Conservation (phyloP, 495 filamentous ascomycete species). For the Venustampulla echinocandica region DNA sequence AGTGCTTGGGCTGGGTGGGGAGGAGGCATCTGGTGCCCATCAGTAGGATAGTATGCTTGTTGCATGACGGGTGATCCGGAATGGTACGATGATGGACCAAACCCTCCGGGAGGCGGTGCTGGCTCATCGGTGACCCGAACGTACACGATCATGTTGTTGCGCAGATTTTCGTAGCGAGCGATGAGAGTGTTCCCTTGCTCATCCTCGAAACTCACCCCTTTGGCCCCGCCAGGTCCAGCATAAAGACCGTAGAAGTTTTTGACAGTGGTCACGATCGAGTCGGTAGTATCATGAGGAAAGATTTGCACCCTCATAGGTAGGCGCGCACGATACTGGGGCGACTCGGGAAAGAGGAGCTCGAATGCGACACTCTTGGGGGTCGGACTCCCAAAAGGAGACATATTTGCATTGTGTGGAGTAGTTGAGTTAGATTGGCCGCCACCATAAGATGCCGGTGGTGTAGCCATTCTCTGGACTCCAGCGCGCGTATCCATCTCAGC, state of each 20-base stretch:
- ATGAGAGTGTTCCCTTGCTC: slow-evolving; percentile 78
- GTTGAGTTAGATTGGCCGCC: slow-evolving; percentile 19
- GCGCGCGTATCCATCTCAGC: slow-evolving; percentile 12
- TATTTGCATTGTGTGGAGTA: slow-evolving; percentile 30
- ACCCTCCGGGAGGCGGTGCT: slow-evolving; percentile 30
- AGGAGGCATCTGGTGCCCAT: slow-evolving; percentile 41
- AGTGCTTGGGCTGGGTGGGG: slow-evolving; percentile 39
- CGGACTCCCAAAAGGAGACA: slow-evolving; percentile 37
- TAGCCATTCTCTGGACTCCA: slow-evolving; percentile 19
- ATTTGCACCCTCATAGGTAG: slow-evolving; percentile 89
- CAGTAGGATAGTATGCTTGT: slow-evolving; percentile 21
- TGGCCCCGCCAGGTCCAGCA: slow-evolving; percentile 50
- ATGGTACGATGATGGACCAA: slow-evolving; percentile 29
- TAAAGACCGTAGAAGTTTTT: slow-evolving; percentile 97
- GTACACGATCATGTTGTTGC: slow-evolving; percentile 79
- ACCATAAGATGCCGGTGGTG: slow-evolving; percentile 16
- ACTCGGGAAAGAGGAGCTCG: slow-evolving; percentile 68
- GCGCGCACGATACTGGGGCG: slow-evolving; percentile 63
- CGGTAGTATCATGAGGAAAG: slow-evolving; percentile 85
- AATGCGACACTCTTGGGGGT: slow-evolving; percentile 77
- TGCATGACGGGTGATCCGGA: slow-evolving; percentile 26
- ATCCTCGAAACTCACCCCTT: slow-evolving; percentile 87
- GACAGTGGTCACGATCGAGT: slow-evolving; percentile 91
- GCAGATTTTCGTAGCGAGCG: slow-evolving; percentile 88
- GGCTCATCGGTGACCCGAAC: slow-evolving; percentile 75